phyloP scores from a whole-genome alignment of 106 monocot species.

The Acanthochlamys bracteata region DNA sequence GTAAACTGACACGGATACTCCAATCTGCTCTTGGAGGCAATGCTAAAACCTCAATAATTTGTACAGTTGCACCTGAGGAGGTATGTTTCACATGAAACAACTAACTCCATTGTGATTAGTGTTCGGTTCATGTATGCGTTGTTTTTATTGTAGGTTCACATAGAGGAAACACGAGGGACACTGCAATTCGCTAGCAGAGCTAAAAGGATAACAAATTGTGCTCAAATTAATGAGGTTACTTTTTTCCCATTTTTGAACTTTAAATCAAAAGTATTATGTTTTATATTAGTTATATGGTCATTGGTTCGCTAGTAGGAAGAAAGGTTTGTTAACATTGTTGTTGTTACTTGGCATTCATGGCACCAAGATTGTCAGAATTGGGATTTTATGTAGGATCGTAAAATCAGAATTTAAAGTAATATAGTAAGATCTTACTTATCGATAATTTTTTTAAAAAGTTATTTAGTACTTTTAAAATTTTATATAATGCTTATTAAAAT shows the following conservation, averaged over 20 bases:
- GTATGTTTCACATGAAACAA: conserved; percentile 20
- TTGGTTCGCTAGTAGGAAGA: too few species aligned
- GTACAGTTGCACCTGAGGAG: conserved; percentile 97
- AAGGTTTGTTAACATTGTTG: too few species aligned
- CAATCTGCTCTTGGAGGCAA: conserved; percentile 96
- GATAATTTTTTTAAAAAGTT: too few species aligned
- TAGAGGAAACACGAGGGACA: conserved; percentile 87
- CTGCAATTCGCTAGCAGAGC: conserved; percentile 98
- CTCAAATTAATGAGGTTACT: conserved; percentile 91
- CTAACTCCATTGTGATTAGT: background rate
- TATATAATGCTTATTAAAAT: too few species aligned
- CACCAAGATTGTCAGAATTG: too few species aligned
- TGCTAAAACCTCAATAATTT: conserved; percentile 91
- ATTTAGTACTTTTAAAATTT: too few species aligned
- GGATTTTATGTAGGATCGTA: too few species aligned
- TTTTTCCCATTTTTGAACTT: background rate
- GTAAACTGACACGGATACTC: conserved; percentile 87
- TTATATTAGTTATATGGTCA: too few species aligned
- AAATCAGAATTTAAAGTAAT: too few species aligned
- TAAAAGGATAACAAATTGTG: conserved; percentile 87
- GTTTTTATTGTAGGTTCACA: conserved; percentile 45
- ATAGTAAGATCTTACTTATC: too few species aligned
- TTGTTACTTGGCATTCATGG: too few species aligned
- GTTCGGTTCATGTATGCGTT: background rate
- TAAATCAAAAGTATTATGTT: background rate